Evolutionary conservation across 306 rosid genomes (phyloP).

Genomic region (Medicago ruthenica): DNA sequence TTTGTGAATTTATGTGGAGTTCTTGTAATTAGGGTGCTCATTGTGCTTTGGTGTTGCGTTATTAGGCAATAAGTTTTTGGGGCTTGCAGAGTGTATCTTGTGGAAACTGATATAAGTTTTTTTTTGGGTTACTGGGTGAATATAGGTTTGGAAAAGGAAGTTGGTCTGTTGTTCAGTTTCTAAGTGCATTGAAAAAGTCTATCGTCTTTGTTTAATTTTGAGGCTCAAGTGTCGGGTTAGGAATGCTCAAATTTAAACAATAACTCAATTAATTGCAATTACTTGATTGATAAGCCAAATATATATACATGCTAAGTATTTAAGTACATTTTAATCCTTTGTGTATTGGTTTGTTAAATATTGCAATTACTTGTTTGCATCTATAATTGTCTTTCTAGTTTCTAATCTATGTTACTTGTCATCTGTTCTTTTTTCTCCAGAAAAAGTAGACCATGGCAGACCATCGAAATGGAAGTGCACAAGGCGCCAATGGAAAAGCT

Average conservation of each 20-base stretch:
- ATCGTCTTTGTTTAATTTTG: slow-evolving; percentile 22
- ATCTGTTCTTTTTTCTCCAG: neutral
- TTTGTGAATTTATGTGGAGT: neutral
- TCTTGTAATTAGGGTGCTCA: slow-evolving; percentile 2
- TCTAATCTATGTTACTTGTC: slow-evolving; percentile 24
- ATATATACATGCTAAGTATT: neutral
- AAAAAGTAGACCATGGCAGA: slow-evolving; percentile 64
- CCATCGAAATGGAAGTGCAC: slow-evolving; percentile 74
- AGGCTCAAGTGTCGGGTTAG: neutral
- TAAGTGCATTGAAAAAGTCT: neutral
- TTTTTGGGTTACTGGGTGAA: neutral
- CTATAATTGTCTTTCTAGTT: neutral
- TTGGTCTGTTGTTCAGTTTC: neutral
- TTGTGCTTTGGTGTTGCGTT: neutral
- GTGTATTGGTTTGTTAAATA: neutral
- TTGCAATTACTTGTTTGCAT: neutral
- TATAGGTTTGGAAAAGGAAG: slow-evolving; percentile 5
- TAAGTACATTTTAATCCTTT: neutral
- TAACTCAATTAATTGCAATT: neutral
- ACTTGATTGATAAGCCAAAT: slow-evolving; percentile 20
- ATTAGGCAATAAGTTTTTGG: neutral
- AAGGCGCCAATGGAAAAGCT: slow-evolving; percentile 67
- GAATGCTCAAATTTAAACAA: neutral
- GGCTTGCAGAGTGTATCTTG: neutral
- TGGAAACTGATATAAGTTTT: neutral